Percentiles rank a stretch among this genome's conserved stretches.
Evolutionary conservation across 2,329 filamentous ascomycete genomes (phyloP).

Genomic region (Trichophyton equinum): DNA sequence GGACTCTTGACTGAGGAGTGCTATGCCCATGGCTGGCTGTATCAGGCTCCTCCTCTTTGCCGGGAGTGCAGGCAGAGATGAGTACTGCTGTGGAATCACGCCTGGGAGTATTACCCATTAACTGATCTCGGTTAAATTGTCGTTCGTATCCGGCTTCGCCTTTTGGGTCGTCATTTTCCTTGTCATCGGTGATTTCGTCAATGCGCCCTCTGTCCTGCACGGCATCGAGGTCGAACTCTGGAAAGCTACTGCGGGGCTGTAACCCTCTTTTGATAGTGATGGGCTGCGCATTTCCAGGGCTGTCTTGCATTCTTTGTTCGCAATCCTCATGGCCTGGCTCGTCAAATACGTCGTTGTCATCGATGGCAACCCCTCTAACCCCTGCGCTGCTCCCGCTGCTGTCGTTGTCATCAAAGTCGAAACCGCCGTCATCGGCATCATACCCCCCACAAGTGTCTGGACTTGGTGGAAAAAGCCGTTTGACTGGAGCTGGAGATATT

Average conservation of each 20-base stretch:
- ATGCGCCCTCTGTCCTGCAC: neutral
- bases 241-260: neutral
- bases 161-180: constrained; percentile 1
- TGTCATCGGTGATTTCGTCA: neutral
- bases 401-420: neutral
- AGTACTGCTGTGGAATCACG: neutral
- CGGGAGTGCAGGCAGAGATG: neutral
- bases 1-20: neutral
- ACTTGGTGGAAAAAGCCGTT: constrained; percentile 10
- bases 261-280: neutral
- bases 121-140: neutral
- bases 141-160: neutral
- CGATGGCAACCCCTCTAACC: neutral
- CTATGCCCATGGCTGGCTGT: neutral
- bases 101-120: neutral
- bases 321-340: neutral
- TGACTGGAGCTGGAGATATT: constrained; percentile 10
- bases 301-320: neutral
- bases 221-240: neutral
- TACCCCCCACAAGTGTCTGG: constrained; percentile 4
- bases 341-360: neutral
- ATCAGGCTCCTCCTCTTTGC: neutral
- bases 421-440: neutral
- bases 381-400: neutral
- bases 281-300: neutral